Conservation (phyloP, 2,329 filamentous ascomycete genomes). For the Penicillium sp. region DNA sequence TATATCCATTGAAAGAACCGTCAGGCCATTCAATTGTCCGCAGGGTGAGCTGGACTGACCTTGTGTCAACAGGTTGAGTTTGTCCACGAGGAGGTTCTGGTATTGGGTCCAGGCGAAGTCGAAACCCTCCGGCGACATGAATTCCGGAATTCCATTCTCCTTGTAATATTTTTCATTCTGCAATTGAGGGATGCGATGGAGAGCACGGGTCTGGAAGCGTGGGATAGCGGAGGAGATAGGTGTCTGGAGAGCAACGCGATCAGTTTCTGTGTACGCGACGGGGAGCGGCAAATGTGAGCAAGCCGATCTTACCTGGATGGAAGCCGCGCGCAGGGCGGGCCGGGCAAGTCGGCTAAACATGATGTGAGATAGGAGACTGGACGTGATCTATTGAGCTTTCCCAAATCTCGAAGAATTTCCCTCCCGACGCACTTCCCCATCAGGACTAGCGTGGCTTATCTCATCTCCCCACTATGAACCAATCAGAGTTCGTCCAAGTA, state of each 20-base stretch:
- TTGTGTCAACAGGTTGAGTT: conserved; percentile 71
- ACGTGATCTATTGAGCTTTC: conserved; percentile 19
- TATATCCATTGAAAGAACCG: neutral
- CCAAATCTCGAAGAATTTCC: conserved; percentile 39
- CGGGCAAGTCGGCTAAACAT: conserved; percentile 46
- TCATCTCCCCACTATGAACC: conserved; percentile 19
- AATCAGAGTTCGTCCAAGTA: conserved; percentile 26
- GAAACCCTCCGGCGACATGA: conserved; percentile 71
- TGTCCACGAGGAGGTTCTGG: conserved; percentile 70
- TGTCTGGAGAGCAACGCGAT: conserved; percentile 29
- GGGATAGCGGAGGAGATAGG: conserved; percentile 35
- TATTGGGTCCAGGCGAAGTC: conserved; percentile 80
- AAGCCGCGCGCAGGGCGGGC: conserved; percentile 47
- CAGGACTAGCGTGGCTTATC: conserved; percentile 25
- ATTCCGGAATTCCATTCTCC: conserved; percentile 62
- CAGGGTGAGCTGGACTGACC: conserved; percentile 53
- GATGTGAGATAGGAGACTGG: conserved; percentile 28
- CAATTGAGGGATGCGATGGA: conserved; percentile 53
- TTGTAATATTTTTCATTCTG: conserved; percentile 48
- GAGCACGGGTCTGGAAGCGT: conserved; percentile 37
- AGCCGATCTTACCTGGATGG: conserved; percentile 34
- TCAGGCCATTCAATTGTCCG: neutral
- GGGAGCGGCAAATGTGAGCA: neutral
- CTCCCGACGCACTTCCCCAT: conserved; percentile 25
- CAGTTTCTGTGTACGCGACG: conserved; percentile 13